phyloP scores from a whole-genome alignment of 495 filamentous ascomycete species.

The Oleoguttula mirabilis region DNA sequence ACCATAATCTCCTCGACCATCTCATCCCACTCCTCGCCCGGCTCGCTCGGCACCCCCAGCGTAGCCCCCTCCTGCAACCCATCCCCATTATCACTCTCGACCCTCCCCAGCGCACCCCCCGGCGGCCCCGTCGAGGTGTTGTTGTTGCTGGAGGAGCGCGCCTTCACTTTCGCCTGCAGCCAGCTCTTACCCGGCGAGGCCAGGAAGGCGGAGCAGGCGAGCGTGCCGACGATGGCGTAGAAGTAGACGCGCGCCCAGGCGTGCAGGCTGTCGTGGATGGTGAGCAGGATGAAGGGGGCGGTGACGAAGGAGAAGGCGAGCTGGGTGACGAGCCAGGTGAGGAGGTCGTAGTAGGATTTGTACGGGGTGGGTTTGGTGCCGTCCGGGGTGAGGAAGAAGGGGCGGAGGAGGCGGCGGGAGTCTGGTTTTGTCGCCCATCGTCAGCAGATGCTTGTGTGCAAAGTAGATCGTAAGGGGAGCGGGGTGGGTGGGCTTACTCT shows the following conservation, averaged over 20 bases:
- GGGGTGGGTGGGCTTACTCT: slow-evolving; percentile 45
- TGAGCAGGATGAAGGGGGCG: slow-evolving; percentile 72
- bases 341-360: slow-evolving; percentile 80
- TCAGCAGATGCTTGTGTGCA: slow-evolving; percentile 9
- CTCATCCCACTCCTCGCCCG: slow-evolving; percentile 65
- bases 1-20: slow-evolving; percentile 60
- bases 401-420: slow-evolving; percentile 76
- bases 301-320: slow-evolving; percentile 68
- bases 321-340: slow-evolving; percentile 71
- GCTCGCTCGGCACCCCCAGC: slow-evolving; percentile 68
- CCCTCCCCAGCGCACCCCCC: slow-evolving; percentile 7
- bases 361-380: slow-evolving; percentile 49
- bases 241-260: slow-evolving; percentile 85
- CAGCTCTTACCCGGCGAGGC: slow-evolving; percentile 58
- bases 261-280: slow-evolving; percentile 49
- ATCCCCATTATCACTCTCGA: slow-evolving; percentile 26
- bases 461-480: neutral
- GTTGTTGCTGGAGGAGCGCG: slow-evolving; percentile 31
- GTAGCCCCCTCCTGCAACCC: slow-evolving; percentile 35
- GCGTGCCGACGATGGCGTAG: slow-evolving; percentile 63
- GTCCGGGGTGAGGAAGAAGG: slow-evolving; percentile 78
- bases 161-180: slow-evolving; percentile 48
- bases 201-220: slow-evolving; percentile 58
- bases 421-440: no score
- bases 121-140: slow-evolving; percentile 22